Evolutionary conservation across 2,329 filamentous ascomycete species (phyloP), one percentile per base, ranked within the genome.

Genomic region (Penicillium sp.): DNA sequence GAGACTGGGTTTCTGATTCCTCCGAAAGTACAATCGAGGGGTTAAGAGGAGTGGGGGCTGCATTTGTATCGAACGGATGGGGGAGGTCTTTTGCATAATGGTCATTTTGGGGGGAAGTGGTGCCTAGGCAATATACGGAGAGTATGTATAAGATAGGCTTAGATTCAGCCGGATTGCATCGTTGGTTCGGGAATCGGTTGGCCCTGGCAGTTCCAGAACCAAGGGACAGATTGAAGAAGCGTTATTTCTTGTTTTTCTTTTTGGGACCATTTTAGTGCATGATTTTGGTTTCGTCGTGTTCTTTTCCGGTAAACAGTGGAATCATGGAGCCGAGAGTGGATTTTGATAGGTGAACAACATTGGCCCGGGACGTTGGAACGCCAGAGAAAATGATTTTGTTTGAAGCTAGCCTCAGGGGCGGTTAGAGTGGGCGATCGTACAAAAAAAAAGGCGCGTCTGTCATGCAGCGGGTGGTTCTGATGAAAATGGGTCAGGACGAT

Each of bases 201-300:
- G 60, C 49, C 53, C 57, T 65, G 61, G 58, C 58, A 62, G 63
- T 56, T 51, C 63, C 62, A 63, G 63, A 61, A 50, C 63, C 63
- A 65, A 65, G 63, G 62, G 44, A 65, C 61, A 47, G 48, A 23
- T 41, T 45, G 54, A 60, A 55, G 58, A 54, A 63, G 55, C 55
- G 53, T 55, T 61, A 54, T 64, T 62, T 44, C 52, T 55, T 50
- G 39, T 50, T 54, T 55, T 49, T 25, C 29, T 36, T 36, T 44
- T 50, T 46, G 16, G 43, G 27, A 34, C 19, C 27, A 33, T 39
- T 33, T 53, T 50, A 34, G 50, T 47, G 43, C 40, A 34, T 34
- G 27, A 47, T 53, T 56, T 45, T 56, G 41, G 46, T 55, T 55
- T 55, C 46, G 38, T 48, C 51, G 21, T 34, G 49, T 50, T 33